phyloP scores from a whole-genome alignment of 192 early-diverging fungal genomes.

The Spinellus fusiger region DNA sequence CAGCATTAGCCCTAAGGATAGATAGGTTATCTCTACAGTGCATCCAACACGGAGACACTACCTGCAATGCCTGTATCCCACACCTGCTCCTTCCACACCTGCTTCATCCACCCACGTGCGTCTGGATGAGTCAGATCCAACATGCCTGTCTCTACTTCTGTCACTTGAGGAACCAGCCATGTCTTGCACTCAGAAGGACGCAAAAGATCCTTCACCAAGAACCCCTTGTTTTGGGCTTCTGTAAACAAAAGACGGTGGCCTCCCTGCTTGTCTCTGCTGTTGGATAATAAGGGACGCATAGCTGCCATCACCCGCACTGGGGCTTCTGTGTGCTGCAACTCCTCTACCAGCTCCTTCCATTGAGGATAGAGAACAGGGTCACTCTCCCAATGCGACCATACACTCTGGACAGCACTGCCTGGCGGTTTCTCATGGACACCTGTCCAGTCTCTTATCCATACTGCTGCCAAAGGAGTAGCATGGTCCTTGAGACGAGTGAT shows the following conservation, averaged over 20 bases:
- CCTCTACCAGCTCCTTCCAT: conserved; percentile 18
- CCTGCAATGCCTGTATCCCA: conserved; percentile 25
- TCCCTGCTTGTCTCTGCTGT: conserved; percentile 15
- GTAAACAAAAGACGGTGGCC: conserved; percentile 22
- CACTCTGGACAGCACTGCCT: conserved; percentile 13
- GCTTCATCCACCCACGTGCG: conserved; percentile 31
- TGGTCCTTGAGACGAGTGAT: conserved; percentile 8
- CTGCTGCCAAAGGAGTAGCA: conserved; percentile 24
- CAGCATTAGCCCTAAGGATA: conserved; percentile 24
- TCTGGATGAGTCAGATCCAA: conserved; percentile 34
- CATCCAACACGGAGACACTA: background rate
- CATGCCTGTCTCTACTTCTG: conserved; percentile 27
- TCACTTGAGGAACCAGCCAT: conserved; percentile 14
- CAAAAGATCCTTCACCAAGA: conserved; percentile 14
- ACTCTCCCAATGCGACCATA: conserved; percentile 41
- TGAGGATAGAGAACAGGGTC: conserved; percentile 29
- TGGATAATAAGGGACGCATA: conserved; percentile 32
- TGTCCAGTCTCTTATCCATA: conserved; percentile 36
- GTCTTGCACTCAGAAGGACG: background rate
- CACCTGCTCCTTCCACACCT: conserved; percentile 29
- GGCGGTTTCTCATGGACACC: conserved; percentile 25
- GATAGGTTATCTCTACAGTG: background rate
- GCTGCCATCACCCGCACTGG: conserved; percentile 19
- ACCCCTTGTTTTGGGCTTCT: conserved; percentile 26
- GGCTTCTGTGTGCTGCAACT: background rate